Conservation (phyloP, 257 asterid species). For the Eucommia ulmoides region DNA sequence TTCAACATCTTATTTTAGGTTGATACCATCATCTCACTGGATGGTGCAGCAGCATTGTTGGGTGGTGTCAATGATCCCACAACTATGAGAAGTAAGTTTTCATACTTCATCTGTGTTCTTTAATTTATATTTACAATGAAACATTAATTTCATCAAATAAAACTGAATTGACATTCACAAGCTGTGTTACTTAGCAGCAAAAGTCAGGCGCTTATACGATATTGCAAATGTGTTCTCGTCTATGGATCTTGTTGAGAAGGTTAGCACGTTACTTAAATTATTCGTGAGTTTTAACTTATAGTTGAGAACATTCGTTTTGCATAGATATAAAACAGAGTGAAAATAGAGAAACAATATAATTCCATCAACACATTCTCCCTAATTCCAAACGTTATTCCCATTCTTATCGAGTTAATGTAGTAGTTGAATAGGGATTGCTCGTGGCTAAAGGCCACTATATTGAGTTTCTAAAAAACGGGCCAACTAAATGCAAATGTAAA, state of each 20-base stretch:
- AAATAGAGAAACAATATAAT: too few species aligned
- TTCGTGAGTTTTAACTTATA: too few species aligned
- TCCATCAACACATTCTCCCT: too few species aligned
- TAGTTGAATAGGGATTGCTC: too few species aligned
- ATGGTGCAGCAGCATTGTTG: slow-evolving; percentile 48
- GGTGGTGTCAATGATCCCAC: slow-evolving; percentile 33
- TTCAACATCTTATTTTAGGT: slow-evolving; percentile 36
- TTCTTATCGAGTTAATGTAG: too few species aligned
- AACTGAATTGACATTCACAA: background rate
- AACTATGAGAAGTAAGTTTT: slow-evolving; percentile 43
- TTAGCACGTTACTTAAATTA: too few species aligned
- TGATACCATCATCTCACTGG: slow-evolving; percentile 42
- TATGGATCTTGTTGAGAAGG: slow-evolving; percentile 61
- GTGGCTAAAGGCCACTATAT: too few species aligned
- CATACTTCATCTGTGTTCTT: slow-evolving; percentile 11
- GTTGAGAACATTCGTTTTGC: too few species aligned
- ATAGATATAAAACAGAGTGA: too few species aligned
- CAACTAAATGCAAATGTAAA: too few species aligned
- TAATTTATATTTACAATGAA: slow-evolving; percentile 6
- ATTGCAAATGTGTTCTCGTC: slow-evolving; percentile 57
- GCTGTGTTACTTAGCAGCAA: slow-evolving; percentile 34
- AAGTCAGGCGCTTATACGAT: slow-evolving; percentile 57
- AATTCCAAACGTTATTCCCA: too few species aligned
- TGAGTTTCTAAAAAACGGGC: too few species aligned
- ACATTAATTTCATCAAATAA: background rate